Evolutionary conservation across 768 basidiomycete species (phyloP).

Genomic region (Auricularia auricula-judae): DNA sequence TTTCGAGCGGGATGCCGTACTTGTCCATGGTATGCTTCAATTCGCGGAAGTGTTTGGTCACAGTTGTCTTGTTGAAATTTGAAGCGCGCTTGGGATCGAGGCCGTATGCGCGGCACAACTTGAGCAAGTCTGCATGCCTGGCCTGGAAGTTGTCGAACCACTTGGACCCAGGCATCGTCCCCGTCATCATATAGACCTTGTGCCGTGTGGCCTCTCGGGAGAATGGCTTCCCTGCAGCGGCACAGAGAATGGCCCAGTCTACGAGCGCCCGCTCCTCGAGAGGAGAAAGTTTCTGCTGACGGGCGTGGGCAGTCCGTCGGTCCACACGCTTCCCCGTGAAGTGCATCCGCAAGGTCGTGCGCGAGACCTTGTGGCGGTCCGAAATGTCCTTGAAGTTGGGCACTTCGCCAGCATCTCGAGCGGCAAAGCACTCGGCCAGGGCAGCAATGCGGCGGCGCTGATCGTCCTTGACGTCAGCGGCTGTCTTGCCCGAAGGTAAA

Average conservation of each 20-base stretch:
- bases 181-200: background rate
- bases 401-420: too few relatives aligned
- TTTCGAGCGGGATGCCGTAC: constrained; percentile 7
- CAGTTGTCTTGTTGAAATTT: constrained; percentile 2
- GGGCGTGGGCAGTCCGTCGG: background rate
- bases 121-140: background rate
- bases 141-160: background rate
- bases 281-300: background rate
- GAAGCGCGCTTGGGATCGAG: constrained; percentile 6
- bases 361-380: too few relatives aligned
- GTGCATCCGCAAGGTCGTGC: too few relatives aligned
- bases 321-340: too few relatives aligned
- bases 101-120: background rate
- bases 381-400: too few relatives aligned
- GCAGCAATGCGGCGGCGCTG: too few relatives aligned
- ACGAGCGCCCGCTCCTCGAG: background rate
- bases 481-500: too few relatives aligned
- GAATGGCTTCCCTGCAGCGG: background rate
- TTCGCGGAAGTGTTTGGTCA: background rate
- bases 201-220: background rate
- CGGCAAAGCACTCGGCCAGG: too few relatives aligned
- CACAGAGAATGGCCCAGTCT: background rate
- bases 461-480: too few relatives aligned
- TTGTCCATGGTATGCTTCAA: background rate
- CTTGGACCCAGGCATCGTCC: background rate